Base-by-base conservation (phyloP, 2,329 filamentous ascomycete species). In the Phialophora chinensis region DNA sequence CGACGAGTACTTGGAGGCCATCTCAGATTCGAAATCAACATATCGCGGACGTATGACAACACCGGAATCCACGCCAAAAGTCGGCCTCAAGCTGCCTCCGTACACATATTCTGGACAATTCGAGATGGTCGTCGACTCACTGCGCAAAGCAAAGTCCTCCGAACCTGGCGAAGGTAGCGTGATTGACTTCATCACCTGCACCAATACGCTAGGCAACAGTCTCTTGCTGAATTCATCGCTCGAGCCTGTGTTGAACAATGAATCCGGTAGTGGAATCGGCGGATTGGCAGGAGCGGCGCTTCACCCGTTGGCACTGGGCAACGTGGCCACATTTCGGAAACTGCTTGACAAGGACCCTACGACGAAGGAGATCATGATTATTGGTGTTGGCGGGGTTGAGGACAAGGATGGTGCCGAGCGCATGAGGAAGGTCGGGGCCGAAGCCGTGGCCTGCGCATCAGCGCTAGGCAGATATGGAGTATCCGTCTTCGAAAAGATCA, bases 21-120 rank as follows among this genome's bases (percentile, higher is more conserved):
- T 90, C 0, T 77, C 80, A 0, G 49, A 69, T 0, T 68, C 75
- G 2, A 77, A 82, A 5, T 66, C 61, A 49, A 66, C 70, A 10
- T 69, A 69, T 50, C 65, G 71, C 4, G 71, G 71, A 11, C 66
- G 70, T 38, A 69, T 71, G 62, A 66, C 61, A 1, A 65, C 66
- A 62, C 73, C 10, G 69, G 75, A 6, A 67, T 84, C 17, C 76
- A 83, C 2, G 71, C 77, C 87, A 0, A 79, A 81, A 0, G 79
- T 87, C 52, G 91, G 91, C 0, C 81, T 93, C 69, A 94, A 94
- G 74, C 89, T 87, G 0, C 91, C 91, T 4, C 91, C 91, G 0
- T 93, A 92, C 72, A 93, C 90, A 0, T 86, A 92, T 73, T 78
- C 84, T 0, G 86, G 82, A 0, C 87, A 93, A 73, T 93, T 90